These are phyloP conservation scores for Alternaria solani DNA, from an alignment of 2,329 filamentous ascomycete genomes.

Conservation along the genomic window DNA sequence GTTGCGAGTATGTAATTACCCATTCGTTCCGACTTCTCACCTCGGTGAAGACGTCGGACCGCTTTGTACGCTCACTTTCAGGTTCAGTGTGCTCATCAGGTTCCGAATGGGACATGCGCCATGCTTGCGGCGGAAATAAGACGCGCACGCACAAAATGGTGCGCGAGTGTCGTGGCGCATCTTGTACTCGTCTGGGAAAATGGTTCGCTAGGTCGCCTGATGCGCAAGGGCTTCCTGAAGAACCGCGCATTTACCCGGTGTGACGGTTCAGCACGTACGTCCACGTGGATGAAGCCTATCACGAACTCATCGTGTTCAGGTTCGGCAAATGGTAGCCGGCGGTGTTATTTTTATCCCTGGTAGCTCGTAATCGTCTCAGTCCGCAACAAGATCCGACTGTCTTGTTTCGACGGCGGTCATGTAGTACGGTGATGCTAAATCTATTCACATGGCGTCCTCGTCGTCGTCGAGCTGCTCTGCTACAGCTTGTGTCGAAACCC, in stretches of 20 bases:
- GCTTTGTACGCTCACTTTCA: neutral
- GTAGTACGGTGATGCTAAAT: neutral
- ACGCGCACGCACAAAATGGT: neutral
- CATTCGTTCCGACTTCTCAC: neutral
- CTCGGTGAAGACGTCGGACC: neutral
- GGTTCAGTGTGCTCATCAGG: constrained; percentile 2
- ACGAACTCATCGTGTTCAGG: constrained; percentile 13
- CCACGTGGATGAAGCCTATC: constrained; percentile 34
- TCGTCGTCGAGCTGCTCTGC: constrained; percentile 46
- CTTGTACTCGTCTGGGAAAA: constrained; percentile 12
- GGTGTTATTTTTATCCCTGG: constrained; percentile 26
- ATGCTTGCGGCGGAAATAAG: neutral
- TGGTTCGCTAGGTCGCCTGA: constrained; percentile 18
- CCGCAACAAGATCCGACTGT: constrained; percentile 17
- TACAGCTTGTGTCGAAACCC: constrained; percentile 55
- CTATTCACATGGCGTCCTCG: constrained; percentile 44
- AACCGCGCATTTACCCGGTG: constrained; percentile 29
- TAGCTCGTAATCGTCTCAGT: constrained; percentile 26
- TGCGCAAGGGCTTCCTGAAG: constrained; percentile 20
- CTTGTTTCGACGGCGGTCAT: constrained; percentile 8
- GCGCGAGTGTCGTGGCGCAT: constrained; percentile 13
- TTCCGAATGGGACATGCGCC: neutral
- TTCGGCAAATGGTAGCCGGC: constrained; percentile 5
- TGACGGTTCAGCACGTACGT: constrained; percentile 28
- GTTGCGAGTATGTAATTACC: neutral